A percentile compares a stretch with the other conserved stretches of the same genome.
Conservation (phyloP, 768 basidiomycete species). For the Leccinum broughii region DNA sequence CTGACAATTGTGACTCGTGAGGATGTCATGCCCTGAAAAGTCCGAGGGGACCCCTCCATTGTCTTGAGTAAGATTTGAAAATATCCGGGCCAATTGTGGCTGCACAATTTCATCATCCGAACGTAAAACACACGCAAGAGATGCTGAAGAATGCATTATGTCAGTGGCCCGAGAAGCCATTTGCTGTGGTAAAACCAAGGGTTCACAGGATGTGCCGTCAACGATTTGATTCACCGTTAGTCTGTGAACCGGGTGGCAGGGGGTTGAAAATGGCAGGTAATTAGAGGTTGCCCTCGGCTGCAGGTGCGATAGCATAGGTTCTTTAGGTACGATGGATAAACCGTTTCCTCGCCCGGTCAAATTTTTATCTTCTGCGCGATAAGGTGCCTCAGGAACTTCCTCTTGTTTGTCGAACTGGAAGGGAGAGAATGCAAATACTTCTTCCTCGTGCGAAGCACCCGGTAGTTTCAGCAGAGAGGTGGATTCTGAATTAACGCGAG, state of each 20-base stretch:
- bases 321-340: constrained; percentile 1
- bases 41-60: constrained; percentile 15
- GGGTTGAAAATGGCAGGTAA: constrained; percentile 27
- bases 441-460: constrained; percentile 15
- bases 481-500: constrained; percentile 9
- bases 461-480: constrained; percentile 3
- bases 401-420: constrained; percentile 18
- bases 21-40: constrained; percentile 6
- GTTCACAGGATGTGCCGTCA: constrained; percentile 4
- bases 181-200: constrained; percentile 10
- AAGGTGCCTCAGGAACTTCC: neutral
- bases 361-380: neutral
- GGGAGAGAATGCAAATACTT: constrained; percentile 32
- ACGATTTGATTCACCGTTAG: neutral
- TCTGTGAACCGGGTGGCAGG: constrained; percentile 16
- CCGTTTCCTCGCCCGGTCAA: constrained; percentile 1
- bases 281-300: neutral
- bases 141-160: constrained; percentile 14
- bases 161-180: constrained; percentile 5
- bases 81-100: constrained; percentile 5
- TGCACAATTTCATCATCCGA: constrained; percentile 6
- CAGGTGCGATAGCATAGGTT: neutral
- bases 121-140: constrained; percentile 20
- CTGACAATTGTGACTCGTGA: constrained; percentile 3
- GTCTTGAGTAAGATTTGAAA: constrained; percentile 10